These are phyloP conservation scores for Metschnikowia hibisci DNA, from an alignment of 805 yeast species.

Conservation along the genomic window DNA sequence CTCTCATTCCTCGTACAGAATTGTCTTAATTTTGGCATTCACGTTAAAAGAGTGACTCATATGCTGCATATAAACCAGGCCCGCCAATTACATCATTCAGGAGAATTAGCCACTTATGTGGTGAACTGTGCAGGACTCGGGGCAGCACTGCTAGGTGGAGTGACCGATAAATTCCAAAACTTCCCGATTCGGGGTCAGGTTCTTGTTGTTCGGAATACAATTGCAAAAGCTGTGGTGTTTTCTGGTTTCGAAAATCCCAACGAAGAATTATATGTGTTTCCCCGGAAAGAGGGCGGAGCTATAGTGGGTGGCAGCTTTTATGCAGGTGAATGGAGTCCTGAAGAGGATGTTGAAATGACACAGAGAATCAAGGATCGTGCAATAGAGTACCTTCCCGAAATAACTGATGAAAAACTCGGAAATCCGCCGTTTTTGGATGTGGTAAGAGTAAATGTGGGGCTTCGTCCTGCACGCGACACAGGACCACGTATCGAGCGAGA, in stretches of 20 bases:
- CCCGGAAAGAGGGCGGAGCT: slow-evolving; percentile 61
- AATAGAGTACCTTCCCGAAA: slow-evolving; percentile 35
- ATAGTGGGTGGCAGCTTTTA: slow-evolving; percentile 56
- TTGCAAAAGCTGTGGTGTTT: slow-evolving; percentile 28
- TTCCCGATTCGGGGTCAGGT: slow-evolving; percentile 62
- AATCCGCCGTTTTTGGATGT: slow-evolving; percentile 31
- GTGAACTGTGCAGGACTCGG: slow-evolving; percentile 57
- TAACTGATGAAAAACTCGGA: slow-evolving; percentile 24
- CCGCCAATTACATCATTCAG: slow-evolving; percentile 13
- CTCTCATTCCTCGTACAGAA: slow-evolving; percentile 48
- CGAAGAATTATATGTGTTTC: slow-evolving; percentile 58
- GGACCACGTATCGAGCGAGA: slow-evolving; percentile 36
- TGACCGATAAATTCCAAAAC: slow-evolving; percentile 36
- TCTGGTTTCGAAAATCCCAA: slow-evolving; percentile 28
- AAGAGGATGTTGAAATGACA: slow-evolving; percentile 40
- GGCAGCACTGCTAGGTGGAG: slow-evolving; percentile 44
- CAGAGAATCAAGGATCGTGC: slow-evolving; percentile 48
- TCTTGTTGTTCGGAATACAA: slow-evolving; percentile 46
- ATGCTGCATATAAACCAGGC: slow-evolving; percentile 49
- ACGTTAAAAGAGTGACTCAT: slow-evolving; percentile 37
- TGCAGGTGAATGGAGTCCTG: slow-evolving; percentile 12
- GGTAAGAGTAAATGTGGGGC: slow-evolving; percentile 33
- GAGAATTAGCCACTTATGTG: slow-evolving; percentile 41
- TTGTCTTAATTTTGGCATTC: slow-evolving; percentile 45
- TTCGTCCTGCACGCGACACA: slow-evolving; percentile 36